Evolutionary conservation across 2,329 filamentous ascomycete genomes (phyloP), one percentile per base, ranked within the genome.

Genomic region (Alternaria brassicicola): DNA sequence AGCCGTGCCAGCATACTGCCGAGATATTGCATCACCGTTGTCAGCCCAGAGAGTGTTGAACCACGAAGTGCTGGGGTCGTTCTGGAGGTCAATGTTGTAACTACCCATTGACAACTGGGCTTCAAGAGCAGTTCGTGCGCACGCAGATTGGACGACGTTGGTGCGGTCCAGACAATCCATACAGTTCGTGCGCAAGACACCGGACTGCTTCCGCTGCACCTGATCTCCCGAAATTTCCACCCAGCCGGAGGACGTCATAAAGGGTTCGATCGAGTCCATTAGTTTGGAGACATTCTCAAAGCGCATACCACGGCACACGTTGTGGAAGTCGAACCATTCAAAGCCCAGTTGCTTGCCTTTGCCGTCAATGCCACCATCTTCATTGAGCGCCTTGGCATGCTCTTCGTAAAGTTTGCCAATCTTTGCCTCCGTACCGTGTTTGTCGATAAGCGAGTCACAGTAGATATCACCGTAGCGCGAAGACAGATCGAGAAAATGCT

Each of bases 131-230:
- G 89, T 87, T 70, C 92, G 91, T 5, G 87, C 95, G 73, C 93
- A 93, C 0, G 93, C 95, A 71, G 92, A 96, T 77, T 98, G 94
- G 38, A 93, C 93, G 21, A 99, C 93, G 67, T 98, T 98, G 2
- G 95, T 99, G 21, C 95, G 87, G 75, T 99, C 95, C 9, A 99
- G 81, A 68, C 95, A 99, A 73, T 99, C 95, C 95, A 99, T 98
- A 77, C 95, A 99, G 72, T 99, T 99, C 2, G 93, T 97, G 55
- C 95, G 85, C n/a, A 98, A 76, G 6, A 96, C 86, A 1, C 93
- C 93, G 25, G 80, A 83, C 74, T 97, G 93, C 45, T 73, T 76
- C 31, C 78, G 76, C 19, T 78, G 57, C 3, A 80, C 62, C 21
- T 76, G 73, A 17, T 80, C 78, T 28, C 80, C 72, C 8, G 82